Evolutionary conservation across 2,329 filamentous ascomycete genomes (phyloP).

Genomic region (Cytospora piceicola): DNA sequence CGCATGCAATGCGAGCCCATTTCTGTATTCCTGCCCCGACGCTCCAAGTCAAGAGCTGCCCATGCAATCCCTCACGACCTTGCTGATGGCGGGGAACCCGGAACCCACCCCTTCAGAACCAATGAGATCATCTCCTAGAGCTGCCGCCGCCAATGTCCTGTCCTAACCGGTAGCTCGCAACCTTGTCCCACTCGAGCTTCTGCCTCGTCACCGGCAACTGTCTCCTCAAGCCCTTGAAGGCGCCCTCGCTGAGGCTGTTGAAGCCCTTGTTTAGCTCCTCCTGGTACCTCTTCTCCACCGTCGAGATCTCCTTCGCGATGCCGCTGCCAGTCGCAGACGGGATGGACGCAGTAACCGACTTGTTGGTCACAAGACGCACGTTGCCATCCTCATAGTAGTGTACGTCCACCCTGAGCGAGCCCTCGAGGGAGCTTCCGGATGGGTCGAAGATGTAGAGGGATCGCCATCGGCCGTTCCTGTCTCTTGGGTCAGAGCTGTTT

Average conservation of each 20-base stretch:
- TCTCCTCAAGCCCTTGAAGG: constrained; percentile 89
- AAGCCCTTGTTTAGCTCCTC: constrained; percentile 95
- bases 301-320: constrained; percentile 77
- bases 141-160: constrained; percentile 77
- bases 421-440: constrained; percentile 68
- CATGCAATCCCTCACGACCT: neutral
- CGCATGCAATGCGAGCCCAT: neutral
- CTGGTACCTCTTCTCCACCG: constrained; percentile 88
- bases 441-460: constrained; percentile 82
- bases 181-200: constrained; percentile 99
- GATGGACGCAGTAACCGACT: constrained; percentile 68
- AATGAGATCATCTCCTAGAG: constrained; percentile 50
- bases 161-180: constrained; percentile 85
- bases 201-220: constrained; percentile 96
- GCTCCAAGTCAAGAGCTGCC: neutral
- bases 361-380: constrained; percentile 88
- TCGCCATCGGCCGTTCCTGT: constrained; percentile 94
- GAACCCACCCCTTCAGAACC: neutral
- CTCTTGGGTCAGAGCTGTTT: constrained; percentile 5
- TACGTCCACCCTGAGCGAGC: constrained; percentile 88
- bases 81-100: neutral
- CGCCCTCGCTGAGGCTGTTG: constrained; percentile 83
- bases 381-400: constrained; percentile 99
- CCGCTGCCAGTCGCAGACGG: constrained; percentile 66
- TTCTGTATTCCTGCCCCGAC: neutral